phyloP scores from a whole-genome alignment of 768 basidiomycete genomes.

The Panaeolus cyanescens region DNA sequence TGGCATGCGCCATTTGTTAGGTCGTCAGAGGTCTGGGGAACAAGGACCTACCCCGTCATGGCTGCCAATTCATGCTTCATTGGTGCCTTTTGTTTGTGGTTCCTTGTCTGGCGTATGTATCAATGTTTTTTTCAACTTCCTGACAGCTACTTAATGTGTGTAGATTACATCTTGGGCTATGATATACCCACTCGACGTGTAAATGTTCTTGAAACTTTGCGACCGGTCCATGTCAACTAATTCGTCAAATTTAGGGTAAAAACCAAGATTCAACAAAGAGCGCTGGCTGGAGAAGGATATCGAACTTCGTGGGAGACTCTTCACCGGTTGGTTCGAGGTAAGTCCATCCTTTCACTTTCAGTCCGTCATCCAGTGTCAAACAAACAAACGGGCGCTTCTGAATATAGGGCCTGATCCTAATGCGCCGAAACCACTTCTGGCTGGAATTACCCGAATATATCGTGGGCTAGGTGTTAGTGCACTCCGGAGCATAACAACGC shows the following conservation, averaged over 20 bases:
- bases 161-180: conserved; percentile 81
- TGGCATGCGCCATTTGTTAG: conserved; percentile 84
- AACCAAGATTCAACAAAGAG: conserved; percentile 94
- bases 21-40: conserved; percentile 74
- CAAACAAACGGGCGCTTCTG: neutral
- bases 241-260: conserved; percentile 60
- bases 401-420: conserved; percentile 73
- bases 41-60: conserved; percentile 83
- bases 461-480: conserved; percentile 95
- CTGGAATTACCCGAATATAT: conserved; percentile 85
- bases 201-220: conserved; percentile 27
- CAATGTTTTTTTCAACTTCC: conserved; percentile 32
- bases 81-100: conserved; percentile 91
- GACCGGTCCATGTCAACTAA: conserved; percentile 4
- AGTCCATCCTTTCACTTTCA: conserved; percentile 6
- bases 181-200: conserved; percentile 96
- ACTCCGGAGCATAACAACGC: conserved; percentile 87
- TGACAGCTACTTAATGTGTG: conserved; percentile 25
- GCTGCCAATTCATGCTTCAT: conserved; percentile 76
- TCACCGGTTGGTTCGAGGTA: conserved; percentile 79
- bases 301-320: conserved; percentile 77
- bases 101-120: conserved; percentile 78
- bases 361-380: conserved; percentile 2
- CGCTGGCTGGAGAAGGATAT: conserved; percentile 76
- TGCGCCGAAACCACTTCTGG: conserved; percentile 73